Percentiles rank a stretch among this genome's conserved stretches.
These are phyloP conservation scores for Fusarium bactridioides DNA, from an alignment of 2,329 filamentous ascomycete species.

Conservation along the genomic window DNA sequence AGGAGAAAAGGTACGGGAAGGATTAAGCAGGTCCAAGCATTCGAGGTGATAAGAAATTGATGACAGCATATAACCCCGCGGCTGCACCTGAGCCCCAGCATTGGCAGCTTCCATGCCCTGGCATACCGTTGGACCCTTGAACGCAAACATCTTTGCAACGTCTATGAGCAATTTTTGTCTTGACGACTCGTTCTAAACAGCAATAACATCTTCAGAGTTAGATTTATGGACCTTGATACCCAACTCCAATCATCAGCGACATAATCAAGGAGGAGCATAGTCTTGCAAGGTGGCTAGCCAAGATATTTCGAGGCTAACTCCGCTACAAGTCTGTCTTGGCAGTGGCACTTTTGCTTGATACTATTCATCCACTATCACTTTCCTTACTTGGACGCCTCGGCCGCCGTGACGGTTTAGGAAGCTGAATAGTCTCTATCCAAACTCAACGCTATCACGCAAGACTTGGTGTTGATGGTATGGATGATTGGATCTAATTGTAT, in stretches of 20 bases:
- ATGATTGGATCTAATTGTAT: constrained; percentile 2
- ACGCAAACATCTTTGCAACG: neutral
- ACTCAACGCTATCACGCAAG: constrained; percentile 26
- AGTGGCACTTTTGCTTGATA: constrained; percentile 24
- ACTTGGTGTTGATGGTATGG: constrained; percentile 21
- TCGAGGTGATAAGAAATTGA: constrained; percentile 10
- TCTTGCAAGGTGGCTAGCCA: neutral
- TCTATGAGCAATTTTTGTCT: neutral
- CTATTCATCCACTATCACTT: constrained; percentile 30
- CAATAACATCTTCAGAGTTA: neutral
- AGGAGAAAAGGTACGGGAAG: constrained; percentile 19
- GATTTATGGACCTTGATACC: neutral
- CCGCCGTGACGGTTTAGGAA: constrained; percentile 37
- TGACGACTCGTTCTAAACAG: neutral
- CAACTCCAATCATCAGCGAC: neutral
- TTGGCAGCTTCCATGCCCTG: neutral
- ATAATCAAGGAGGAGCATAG: constrained; percentile 1
- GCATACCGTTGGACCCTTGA: neutral
- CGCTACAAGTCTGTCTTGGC: constrained; percentile 17
- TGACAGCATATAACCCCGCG: constrained; percentile 5
- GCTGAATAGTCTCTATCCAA: constrained; percentile 20
- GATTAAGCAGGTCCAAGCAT: neutral
- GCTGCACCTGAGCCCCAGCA: neutral
- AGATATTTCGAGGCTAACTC: constrained; percentile 12
- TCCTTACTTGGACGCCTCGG: constrained; percentile 34